These are phyloP conservation scores for Phytophthora ramorum DNA, from an alignment of 352 stramenopile genomes.

Conservation along the genomic window DNA sequence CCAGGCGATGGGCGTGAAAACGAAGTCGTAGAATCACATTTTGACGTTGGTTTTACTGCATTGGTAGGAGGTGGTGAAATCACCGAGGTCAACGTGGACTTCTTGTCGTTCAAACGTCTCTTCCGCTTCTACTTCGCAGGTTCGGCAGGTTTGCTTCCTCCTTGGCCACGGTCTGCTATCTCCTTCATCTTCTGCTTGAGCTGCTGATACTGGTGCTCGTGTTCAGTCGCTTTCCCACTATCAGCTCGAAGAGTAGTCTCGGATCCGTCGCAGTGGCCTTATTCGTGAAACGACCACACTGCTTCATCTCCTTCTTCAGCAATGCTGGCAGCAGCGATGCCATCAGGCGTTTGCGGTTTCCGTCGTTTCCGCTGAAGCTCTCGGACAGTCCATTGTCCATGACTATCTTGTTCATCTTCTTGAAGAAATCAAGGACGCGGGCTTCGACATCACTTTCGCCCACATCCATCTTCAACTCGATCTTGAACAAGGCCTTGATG, in stretches of 20 bases:
- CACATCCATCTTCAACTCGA: neutral
- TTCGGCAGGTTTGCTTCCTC: neutral
- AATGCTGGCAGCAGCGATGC: neutral
- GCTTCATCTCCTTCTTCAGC: constrained; percentile 8
- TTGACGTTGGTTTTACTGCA: neutral
- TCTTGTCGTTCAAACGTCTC: neutral
- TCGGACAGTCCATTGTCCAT: neutral
- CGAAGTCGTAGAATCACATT: neutral
- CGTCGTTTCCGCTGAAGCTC: neutral
- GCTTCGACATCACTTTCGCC: neutral
- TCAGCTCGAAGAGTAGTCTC: constrained; percentile 1
- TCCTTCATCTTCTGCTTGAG: neutral
- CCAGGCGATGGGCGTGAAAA: neutral
- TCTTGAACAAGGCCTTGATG: neutral
- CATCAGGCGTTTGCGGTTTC: neutral
- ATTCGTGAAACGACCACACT: constrained; percentile 3
- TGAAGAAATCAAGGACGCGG: neutral
- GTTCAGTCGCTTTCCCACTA: constrained; percentile 13
- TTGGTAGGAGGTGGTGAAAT: neutral
- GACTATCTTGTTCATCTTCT: neutral
- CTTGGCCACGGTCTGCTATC: neutral
- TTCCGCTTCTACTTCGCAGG: neutral
- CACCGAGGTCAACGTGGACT: neutral
- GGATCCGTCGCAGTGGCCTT: neutral
- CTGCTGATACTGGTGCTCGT: neutral